These are phyloP conservation scores for Bryoglossum gracile DNA, from an alignment of 495 filamentous ascomycete species.

Conservation along the genomic window DNA sequence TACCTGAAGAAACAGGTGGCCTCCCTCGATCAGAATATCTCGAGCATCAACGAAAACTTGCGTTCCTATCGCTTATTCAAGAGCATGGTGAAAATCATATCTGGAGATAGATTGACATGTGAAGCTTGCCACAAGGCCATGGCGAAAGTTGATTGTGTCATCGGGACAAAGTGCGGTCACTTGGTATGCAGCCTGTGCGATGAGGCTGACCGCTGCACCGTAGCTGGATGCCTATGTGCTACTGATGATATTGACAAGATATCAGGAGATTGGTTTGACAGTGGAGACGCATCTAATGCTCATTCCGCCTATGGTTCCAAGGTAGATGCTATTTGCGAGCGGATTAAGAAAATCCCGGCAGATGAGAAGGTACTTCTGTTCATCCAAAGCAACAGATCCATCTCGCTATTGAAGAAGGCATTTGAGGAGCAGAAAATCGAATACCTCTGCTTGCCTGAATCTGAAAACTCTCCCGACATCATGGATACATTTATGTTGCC, in stretches of 20 bases:
- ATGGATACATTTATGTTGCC: too few relatives aligned
- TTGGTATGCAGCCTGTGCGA: too few relatives aligned
- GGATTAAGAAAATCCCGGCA: slow-evolving; percentile 36
- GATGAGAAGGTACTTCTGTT: slow-evolving; percentile 45
- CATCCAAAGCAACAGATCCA: too few relatives aligned
- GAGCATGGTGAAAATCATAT: too few relatives aligned
- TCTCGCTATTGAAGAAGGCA: slow-evolving; percentile 43
- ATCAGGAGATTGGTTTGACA: not conserved
- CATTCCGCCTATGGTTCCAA: slow-evolving; percentile 36
- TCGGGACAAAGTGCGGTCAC: too few relatives aligned
- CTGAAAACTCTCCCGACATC: too few relatives aligned
- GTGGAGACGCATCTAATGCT: not conserved
- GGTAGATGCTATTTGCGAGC: slow-evolving; percentile 37
- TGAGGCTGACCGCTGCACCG: too few relatives aligned
- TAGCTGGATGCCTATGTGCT: too few relatives aligned
- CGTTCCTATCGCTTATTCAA: not conserved
- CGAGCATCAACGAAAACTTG: not conserved
- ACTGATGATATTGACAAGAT: slow-evolving; percentile 2
- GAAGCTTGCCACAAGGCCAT: too few relatives aligned
- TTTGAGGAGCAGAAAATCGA: slow-evolving; percentile 31
- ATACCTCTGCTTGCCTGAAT: too few relatives aligned
- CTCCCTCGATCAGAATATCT: not conserved
- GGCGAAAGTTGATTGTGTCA: too few relatives aligned
- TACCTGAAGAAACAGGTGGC: not conserved
- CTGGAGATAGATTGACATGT: too few relatives aligned